Evolutionary conservation across 2,329 filamentous ascomycete species (phyloP).

Genomic region (Colletotrichum tamarilloi): DNA sequence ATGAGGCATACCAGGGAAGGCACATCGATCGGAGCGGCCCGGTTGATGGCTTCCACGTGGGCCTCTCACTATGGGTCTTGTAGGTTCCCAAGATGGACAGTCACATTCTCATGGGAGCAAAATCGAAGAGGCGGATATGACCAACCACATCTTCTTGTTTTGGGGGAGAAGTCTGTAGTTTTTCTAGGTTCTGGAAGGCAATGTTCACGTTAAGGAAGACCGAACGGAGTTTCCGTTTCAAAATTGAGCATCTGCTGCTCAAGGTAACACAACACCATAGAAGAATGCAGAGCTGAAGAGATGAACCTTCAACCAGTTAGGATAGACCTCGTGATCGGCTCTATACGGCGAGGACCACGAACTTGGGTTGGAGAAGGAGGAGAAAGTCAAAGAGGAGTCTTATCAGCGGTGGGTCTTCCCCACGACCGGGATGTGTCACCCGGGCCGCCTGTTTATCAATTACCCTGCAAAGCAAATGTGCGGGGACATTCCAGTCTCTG

Average conservation of each 20-base stretch:
- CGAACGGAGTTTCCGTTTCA: too few species aligned
- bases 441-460: neutral
- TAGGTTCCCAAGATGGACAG: too few species aligned
- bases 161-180: neutral
- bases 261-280: too few species aligned
- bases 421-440: conserved; percentile 8
- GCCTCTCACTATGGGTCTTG: neutral
- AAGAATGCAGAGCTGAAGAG: too few species aligned
- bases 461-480: neutral
- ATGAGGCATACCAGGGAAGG: neutral
- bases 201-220: fast-evolving
- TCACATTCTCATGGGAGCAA: too few species aligned
- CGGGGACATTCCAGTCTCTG: neutral
- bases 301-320: neutral
- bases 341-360: neutral
- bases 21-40: conserved; percentile 1
- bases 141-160: neutral
- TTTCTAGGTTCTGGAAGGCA: neutral
- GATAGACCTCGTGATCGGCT: neutral
- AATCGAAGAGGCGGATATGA: neutral
- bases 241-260: neutral
- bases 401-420: neutral
- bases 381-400: neutral
- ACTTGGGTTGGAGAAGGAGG: neutral
- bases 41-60: neutral